Evolutionary conservation across 768 basidiomycete genomes (phyloP).

Genomic region (Kwoniella europaea): DNA sequence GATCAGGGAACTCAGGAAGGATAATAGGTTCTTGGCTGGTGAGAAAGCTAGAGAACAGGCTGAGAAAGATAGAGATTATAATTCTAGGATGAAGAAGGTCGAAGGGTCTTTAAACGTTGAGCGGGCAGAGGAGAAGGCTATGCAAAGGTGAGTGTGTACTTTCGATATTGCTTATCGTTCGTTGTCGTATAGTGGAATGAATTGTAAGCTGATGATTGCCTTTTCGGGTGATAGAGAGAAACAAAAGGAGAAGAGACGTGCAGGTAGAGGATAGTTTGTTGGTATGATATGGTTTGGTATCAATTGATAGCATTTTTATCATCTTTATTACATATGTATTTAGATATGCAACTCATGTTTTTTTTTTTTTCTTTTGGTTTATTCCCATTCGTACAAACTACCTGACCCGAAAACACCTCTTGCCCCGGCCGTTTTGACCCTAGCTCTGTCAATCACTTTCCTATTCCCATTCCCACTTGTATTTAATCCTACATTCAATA

Average conservation of each 20-base stretch:
- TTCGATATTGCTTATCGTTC: background rate
- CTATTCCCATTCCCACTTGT: background rate
- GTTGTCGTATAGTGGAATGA: background rate
- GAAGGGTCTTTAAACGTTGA: slow-evolving; percentile 70
- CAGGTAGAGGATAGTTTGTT: slow-evolving; percentile 27
- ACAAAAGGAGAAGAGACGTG: slow-evolving; percentile 38
- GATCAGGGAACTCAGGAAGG: slow-evolving; percentile 92
- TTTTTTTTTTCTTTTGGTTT: background rate
- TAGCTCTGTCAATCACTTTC: slow-evolving; percentile 43
- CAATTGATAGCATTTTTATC: slow-evolving; percentile 4
- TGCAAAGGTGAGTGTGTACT: slow-evolving; percentile 66
- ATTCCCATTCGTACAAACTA: slow-evolving; percentile 50
- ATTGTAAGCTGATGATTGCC: background rate
- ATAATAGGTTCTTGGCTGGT: slow-evolving; percentile 86
- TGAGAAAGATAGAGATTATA: slow-evolving; percentile 83
- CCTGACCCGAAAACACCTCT: slow-evolving; percentile 52
- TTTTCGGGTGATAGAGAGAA: slow-evolving; percentile 33
- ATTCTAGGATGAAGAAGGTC: slow-evolving; percentile 79
- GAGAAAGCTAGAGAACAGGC: slow-evolving; percentile 82
- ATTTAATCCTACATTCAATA: slow-evolving; percentile 2
- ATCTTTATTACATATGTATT: slow-evolving; percentile 11
- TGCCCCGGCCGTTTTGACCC: slow-evolving; percentile 51
- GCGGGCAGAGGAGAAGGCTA: slow-evolving; percentile 90
- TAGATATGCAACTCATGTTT: background rate
- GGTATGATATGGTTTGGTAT: background rate